Conservation (phyloP, 495 filamentous ascomycete species). For the Talaromyces thailandensis region DNA sequence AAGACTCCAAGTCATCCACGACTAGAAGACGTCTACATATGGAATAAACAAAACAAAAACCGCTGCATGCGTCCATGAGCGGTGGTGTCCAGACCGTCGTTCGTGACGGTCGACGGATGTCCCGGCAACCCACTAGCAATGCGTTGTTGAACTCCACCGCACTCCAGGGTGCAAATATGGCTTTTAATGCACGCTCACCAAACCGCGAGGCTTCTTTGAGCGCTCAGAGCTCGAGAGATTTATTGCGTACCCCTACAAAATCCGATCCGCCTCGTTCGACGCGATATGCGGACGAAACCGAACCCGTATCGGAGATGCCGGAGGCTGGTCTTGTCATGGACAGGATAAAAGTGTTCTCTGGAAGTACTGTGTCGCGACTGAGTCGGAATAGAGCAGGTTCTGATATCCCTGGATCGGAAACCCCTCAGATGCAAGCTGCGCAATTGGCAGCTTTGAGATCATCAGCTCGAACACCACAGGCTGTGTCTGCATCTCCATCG, state of each 20-base stretch:
- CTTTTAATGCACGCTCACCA: constrained; percentile 21
- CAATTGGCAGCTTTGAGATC: constrained; percentile 26
- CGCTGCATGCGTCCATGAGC: constrained; percentile 1
- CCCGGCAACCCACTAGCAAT: constrained; percentile 1
- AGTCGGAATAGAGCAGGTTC: constrained; percentile 5
- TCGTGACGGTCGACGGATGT: constrained; percentile 1
- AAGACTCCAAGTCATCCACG: background rate
- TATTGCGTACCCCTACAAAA: constrained; percentile 3
- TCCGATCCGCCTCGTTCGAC: constrained; percentile 3
- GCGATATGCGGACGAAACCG: constrained; percentile 10
- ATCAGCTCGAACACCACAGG: constrained; percentile 9
- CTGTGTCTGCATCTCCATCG: background rate
- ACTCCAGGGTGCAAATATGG: constrained; percentile 29
- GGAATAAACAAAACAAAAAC: background rate
- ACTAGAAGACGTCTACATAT: background rate
- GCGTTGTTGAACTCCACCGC: constrained; percentile 11
- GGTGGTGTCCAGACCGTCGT: background rate
- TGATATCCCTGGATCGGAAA: constrained; percentile 11
- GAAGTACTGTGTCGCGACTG: constrained; percentile 11
- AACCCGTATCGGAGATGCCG: constrained; percentile 15
- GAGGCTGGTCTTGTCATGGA: constrained; percentile 34
- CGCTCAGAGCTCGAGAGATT: constrained; percentile 7
- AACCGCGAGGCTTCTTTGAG: constrained; percentile 10
- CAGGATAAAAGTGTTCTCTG: constrained; percentile 30
- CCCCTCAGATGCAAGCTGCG: constrained; percentile 26